Percentiles rank a stretch among this genome's conserved stretches.
These are phyloP conservation scores for Hypoxylon sp. DNA, from an alignment of 2,329 filamentous ascomycete genomes.

Conservation along the genomic window DNA sequence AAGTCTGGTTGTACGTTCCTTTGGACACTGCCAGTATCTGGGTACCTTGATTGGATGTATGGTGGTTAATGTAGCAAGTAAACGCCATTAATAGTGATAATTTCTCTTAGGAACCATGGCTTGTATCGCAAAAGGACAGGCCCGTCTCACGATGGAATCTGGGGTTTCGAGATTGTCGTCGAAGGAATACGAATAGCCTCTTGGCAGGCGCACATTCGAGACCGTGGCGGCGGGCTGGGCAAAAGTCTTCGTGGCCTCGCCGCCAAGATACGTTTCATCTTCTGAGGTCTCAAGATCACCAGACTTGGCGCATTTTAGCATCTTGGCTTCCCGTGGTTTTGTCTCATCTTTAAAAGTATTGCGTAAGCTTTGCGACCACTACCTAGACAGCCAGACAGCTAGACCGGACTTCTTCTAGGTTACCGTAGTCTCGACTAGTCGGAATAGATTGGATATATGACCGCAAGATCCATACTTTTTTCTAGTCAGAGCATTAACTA, in stretches of 20 bases:
- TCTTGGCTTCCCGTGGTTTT: conserved; percentile 26
- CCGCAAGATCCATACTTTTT: no score
- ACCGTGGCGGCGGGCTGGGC: conserved; percentile 3
- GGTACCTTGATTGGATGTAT: no score
- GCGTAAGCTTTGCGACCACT: conserved; percentile 29
- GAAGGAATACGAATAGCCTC: not conserved
- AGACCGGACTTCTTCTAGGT: not conserved
- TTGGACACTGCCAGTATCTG: not conserved
- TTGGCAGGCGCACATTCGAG: conserved; percentile 6
- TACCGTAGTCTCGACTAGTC: not conserved
- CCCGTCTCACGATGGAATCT: conserved; percentile 2
- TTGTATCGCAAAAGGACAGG: not conserved
- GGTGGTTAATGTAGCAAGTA: no score
- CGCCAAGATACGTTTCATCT: conserved; percentile 34
- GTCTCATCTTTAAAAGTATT: conserved; percentile 26
- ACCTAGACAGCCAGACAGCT: no score
- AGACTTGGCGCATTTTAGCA: conserved; percentile 13
- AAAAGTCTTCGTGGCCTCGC: conserved; percentile 7
- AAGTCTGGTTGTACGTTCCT: not conserved
- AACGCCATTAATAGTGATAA: not conserved
- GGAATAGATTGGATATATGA: no score
- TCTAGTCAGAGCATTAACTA: no score
- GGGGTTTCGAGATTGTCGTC: not conserved
- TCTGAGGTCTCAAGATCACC: conserved; percentile 8
- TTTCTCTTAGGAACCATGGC: no score